Conservation (phyloP, 2,329 filamentous ascomycete species). For the Zopfia rhizophila region DNA sequence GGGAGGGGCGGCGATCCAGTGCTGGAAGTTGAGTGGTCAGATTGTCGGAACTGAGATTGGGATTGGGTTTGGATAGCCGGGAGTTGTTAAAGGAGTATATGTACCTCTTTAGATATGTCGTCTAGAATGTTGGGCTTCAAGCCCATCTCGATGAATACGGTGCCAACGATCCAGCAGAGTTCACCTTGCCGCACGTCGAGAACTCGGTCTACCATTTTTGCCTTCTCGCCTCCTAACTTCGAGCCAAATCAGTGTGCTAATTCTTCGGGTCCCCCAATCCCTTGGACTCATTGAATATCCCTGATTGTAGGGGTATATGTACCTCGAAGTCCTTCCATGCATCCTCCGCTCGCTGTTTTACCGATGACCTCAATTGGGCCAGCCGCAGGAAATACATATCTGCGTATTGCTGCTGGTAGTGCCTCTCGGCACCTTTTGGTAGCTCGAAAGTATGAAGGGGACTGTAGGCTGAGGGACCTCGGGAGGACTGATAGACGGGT, state of each 20-base stretch:
- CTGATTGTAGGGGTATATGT: constrained; percentile 30
- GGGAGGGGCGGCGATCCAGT: constrained; percentile 87
- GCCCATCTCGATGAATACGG: constrained; percentile 96
- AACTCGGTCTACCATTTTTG: constrained; percentile 83
- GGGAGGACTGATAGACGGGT: constrained; percentile 31
- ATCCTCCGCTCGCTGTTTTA: constrained; percentile 77
- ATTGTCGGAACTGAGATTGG: background rate
- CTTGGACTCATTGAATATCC: too few species aligned
- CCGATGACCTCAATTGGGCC: constrained; percentile 83
- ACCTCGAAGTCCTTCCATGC: constrained; percentile 80
- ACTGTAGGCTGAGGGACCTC: constrained; percentile 70
- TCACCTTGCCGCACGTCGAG: constrained; percentile 95
- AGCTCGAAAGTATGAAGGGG: constrained; percentile 80
- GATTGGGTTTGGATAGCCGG: too few species aligned
- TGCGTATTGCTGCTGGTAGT: constrained; percentile 94
- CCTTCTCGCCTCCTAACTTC: constrained; percentile 76
- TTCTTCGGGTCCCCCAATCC: background rate
- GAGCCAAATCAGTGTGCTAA: constrained; percentile 5
- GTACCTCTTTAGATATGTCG: constrained; percentile 90
- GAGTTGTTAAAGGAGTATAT: background rate
- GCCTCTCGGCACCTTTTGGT: constrained; percentile 68
- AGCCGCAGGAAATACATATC: constrained; percentile 98
- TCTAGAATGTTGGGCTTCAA: constrained; percentile 96
- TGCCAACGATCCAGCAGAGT: constrained; percentile 94
- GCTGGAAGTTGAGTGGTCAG: too few species aligned